Evolutionary conservation across 805 yeast species (phyloP).

Genomic region (Pichia exigua): DNA sequence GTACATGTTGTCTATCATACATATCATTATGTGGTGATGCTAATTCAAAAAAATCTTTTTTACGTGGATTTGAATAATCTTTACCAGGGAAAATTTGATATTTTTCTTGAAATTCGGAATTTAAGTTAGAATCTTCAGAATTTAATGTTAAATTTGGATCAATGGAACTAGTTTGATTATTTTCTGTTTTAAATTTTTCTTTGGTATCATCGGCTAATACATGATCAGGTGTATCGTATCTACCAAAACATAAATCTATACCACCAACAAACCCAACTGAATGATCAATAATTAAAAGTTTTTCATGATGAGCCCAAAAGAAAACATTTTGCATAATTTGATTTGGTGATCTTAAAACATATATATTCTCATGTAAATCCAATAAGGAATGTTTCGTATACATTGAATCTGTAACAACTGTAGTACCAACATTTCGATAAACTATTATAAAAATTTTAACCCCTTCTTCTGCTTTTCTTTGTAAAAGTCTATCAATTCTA

Average conservation of each 20-base stretch:
- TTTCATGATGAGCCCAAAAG: slow-evolving; percentile 99
- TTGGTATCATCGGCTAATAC: slow-evolving; percentile 66
- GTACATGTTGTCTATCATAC: slow-evolving; percentile 73
- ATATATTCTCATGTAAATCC: slow-evolving; percentile 77
- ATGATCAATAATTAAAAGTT: slow-evolving; percentile 77
- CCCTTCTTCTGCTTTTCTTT: slow-evolving; percentile 88
- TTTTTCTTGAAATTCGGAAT: slow-evolving; percentile 20
- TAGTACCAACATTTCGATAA: slow-evolving; percentile 88
- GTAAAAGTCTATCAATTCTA: slow-evolving; percentile 81
- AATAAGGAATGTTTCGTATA: slow-evolving; percentile 92
- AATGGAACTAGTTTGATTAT: not conserved
- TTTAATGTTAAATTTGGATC: not conserved
- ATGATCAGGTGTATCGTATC: slow-evolving; percentile 96
- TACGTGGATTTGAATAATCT: slow-evolving; percentile 94
- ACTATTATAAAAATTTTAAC: slow-evolving; percentile 88
- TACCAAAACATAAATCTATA: slow-evolving; percentile 88
- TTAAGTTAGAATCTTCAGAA: not conserved
- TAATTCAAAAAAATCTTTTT: slow-evolving; percentile 72
- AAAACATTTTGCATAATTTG: slow-evolving; percentile 87
- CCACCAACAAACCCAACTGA: slow-evolving; percentile 92
- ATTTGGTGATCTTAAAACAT: slow-evolving; percentile 89
- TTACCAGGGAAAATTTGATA: slow-evolving; percentile 87
- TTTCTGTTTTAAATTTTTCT: slow-evolving; percentile 22
- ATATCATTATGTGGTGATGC: slow-evolving; percentile 85
- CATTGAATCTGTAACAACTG: slow-evolving; percentile 87